phyloP scores from a whole-genome alignment of 2,329 filamentous ascomycete species.

The Cercospora nicotianae region DNA sequence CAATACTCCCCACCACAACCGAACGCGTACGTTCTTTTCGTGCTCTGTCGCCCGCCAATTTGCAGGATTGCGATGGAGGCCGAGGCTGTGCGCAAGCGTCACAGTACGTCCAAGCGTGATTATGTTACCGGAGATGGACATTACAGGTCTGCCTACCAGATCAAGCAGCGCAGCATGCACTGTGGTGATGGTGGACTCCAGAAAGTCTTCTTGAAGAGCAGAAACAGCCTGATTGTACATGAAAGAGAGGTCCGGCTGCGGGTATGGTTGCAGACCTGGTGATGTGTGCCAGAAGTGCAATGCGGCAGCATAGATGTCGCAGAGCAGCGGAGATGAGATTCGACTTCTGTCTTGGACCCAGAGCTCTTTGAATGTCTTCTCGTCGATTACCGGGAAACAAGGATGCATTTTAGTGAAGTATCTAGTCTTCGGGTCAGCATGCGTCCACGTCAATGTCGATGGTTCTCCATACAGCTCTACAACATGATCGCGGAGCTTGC shows the following conservation, averaged over 20 bases:
- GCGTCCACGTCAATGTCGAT: no score
- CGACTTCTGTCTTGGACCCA: conserved; percentile 39
- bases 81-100: conserved; percentile 57
- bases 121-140: conserved; percentile 50
- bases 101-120: conserved; percentile 56
- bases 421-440: conserved; percentile 8
- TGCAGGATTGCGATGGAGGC: conserved; percentile 56
- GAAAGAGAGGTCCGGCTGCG: conserved; percentile 42
- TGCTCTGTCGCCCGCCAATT: conserved; percentile 53
- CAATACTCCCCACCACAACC: conserved; percentile 59
- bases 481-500: conserved; percentile 41
- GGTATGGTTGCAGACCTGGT: conserved; percentile 39
- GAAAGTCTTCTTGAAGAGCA: conserved; percentile 46
- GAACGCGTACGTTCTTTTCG: conserved; percentile 55
- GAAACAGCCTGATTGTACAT: conserved; percentile 47
- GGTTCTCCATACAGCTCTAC: conserved; percentile 40
- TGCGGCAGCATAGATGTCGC: conserved; percentile 43
- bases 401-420: conserved; percentile 46
- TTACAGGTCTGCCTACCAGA: conserved; percentile 44
- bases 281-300: conserved; percentile 43
- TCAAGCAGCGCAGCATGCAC: conserved; percentile 44
- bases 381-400: conserved; percentile 45
- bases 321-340: conserved; percentile 42
- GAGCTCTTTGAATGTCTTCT: conserved; percentile 40
- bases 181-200: conserved; percentile 44